These are phyloP conservation scores for Geotrichum carabidarum DNA, from an alignment of 1,139 yeast genomes.

Conservation along the genomic window DNA sequence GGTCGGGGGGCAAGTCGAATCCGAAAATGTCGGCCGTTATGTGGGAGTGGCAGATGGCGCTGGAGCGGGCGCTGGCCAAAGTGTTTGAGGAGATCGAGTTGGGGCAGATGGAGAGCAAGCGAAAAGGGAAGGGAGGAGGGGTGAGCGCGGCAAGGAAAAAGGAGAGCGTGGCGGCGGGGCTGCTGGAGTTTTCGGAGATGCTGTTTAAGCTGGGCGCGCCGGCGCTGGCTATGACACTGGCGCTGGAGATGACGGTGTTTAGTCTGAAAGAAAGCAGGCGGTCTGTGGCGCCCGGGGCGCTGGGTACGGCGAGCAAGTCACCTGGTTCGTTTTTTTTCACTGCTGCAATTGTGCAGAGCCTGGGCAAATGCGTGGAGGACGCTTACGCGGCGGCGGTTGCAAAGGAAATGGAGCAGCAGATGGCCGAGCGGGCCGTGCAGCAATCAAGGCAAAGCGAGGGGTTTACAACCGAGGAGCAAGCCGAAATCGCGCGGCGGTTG, in stretches of 20 bases:
- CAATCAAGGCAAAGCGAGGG: neutral
- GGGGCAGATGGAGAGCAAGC: neutral
- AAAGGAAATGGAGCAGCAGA: slow-evolving; percentile 1
- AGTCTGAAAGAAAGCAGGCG: slow-evolving; percentile 8
- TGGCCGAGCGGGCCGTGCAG: neutral
- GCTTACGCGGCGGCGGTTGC: slow-evolving; percentile 13
- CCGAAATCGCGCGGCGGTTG: slow-evolving; percentile 2
- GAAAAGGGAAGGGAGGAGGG: neutral
- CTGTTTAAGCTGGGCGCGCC: slow-evolving; percentile 40
- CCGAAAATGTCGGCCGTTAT: slow-evolving; percentile 8
- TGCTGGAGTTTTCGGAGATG: slow-evolving; percentile 6
- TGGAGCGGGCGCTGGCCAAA: slow-evolving; percentile 6
- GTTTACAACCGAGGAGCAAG: slow-evolving; percentile 2
- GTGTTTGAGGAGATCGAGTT: slow-evolving; percentile 12
- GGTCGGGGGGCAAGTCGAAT: slow-evolving; percentile 8
- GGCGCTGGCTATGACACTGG: slow-evolving; percentile 12
- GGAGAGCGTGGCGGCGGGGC: slow-evolving; percentile 6
- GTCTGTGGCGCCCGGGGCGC: neutral
- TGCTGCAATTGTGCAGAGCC: slow-evolving; percentile 3
- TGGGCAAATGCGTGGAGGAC: slow-evolving; percentile 17
- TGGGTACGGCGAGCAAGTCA: neutral
- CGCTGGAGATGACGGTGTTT: slow-evolving; percentile 18
- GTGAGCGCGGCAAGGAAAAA: neutral
- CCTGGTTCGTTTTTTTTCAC: slow-evolving; percentile 1
- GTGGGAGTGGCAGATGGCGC: slow-evolving; percentile 15